Conservation (phyloP, 148 eudicot genomes). For the Spergularia bocconei region DNA sequence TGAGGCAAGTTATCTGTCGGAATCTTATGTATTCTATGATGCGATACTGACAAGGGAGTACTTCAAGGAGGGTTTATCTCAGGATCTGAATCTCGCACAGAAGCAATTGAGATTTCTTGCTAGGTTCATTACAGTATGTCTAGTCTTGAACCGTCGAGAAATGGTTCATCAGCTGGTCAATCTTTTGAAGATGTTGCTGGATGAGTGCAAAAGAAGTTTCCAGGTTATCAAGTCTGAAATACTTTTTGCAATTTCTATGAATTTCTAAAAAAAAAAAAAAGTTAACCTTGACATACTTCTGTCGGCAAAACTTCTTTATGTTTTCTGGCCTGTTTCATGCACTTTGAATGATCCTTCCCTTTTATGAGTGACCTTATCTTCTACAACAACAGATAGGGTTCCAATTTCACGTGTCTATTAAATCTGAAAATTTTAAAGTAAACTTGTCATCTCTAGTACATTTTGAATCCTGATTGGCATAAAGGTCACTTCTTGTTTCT, state of each 20-base stretch:
- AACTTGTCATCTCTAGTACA: not conserved
- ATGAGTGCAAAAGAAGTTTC: slow-evolving; percentile 73
- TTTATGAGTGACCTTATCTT: not conserved
- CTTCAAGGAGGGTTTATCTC: slow-evolving; percentile 80
- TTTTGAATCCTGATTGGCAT: slow-evolving; percentile 1
- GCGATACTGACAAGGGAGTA: slow-evolving; percentile 85
- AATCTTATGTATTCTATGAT: slow-evolving; percentile 89
- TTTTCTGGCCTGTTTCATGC: not conserved
- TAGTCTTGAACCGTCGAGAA: slow-evolving; percentile 71
- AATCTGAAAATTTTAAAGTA: not conserved
- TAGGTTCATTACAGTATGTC: slow-evolving; percentile 75
- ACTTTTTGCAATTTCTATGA: not conserved
- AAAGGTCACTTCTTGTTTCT: not conserved
- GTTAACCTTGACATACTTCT: not conserved
- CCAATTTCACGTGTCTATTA: not conserved
- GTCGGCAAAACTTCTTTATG: not conserved
- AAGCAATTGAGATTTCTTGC: slow-evolving; percentile 86
- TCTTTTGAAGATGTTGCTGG: slow-evolving; percentile 70
- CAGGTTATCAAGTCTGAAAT: slow-evolving; percentile 43
- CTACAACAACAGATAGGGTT: not conserved
- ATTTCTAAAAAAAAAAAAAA: too few species aligned
- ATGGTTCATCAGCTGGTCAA: slow-evolving; percentile 77
- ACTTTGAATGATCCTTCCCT: not conserved
- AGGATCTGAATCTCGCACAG: slow-evolving; percentile 67
- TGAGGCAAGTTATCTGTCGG: slow-evolving; percentile 76